Conservation (phyloP, 176 grass and related monocot species). For the Oryza glaberrima region DNA sequence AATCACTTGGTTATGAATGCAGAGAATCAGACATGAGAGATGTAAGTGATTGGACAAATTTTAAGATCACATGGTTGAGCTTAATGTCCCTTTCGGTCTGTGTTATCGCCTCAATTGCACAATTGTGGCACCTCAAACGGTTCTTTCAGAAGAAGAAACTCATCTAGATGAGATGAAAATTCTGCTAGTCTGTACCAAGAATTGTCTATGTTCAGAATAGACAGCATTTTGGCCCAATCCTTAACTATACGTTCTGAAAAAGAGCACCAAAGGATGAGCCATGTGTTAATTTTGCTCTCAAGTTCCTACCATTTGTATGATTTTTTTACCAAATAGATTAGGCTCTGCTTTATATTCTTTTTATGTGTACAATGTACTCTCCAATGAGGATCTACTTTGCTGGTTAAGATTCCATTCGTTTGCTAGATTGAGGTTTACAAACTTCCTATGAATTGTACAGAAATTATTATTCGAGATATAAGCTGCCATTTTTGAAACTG, state of each 20-base stretch:
- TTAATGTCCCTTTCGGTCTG: conserved; percentile 59
- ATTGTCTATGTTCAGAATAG: neutral
- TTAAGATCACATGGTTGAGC: conserved; percentile 59
- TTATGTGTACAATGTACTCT: conserved; percentile 10
- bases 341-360: neutral
- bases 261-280: neutral
- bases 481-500: neutral
- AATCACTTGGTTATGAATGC: conserved; percentile 19
- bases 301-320: neutral
- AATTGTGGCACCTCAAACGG: conserved; percentile 50
- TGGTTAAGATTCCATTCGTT: neutral
- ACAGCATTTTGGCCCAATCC: neutral
- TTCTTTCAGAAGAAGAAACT: conserved; percentile 72
- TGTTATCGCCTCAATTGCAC: conserved; percentile 46
- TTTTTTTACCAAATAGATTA: neutral
- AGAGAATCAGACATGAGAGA: conserved; percentile 66
- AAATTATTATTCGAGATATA: too few species aligned
- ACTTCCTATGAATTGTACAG: neutral
- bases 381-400: neutral
- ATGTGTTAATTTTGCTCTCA: neutral
- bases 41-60: conserved; percentile 59
- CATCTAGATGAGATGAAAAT: conserved; percentile 48
- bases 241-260: neutral
- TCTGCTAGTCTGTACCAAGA: neutral
- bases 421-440: neutral